Evolutionary conservation across 495 filamentous ascomycete species (phyloP), one percentile per base, ranked within the genome.

Genomic region (Stereocaulon alpinum): DNA sequence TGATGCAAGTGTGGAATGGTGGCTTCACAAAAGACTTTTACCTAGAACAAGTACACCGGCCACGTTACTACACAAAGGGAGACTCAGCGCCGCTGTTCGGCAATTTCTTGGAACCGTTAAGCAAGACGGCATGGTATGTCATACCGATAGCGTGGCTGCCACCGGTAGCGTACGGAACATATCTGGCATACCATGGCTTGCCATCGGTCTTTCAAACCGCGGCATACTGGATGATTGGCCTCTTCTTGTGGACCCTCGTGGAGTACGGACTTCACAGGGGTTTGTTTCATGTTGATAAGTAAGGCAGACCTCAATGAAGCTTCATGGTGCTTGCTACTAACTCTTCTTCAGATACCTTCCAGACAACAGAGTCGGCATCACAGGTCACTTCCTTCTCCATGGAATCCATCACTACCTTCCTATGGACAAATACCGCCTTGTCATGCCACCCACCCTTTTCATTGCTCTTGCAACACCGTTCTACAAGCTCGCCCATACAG

Each of bases 371-470:
- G 86, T 92, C n/a, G 85, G 82, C 58, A 76, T 97, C 61, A 96
- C 90, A 3, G 64, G 85, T 4, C 94, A 99, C 67, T 99, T 99
- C 75, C 72, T 95, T 32, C 86, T 99, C 41, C 94, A 99, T 66
- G 94, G 94, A 45, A 87, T 99, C 64, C 94, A 99, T 67, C 94
- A 99, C 72, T 99, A 96, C 67, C 80, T 99, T 45, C 94, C 94
- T 11, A 97, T 99, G 94, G 94, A 99, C 77, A 90, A 86, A 60
- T 87, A 94, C 60, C 83, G 94, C 43, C 85, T 99, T 20, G 94
- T 99, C 61, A 97, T 99, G 94, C 94, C 94, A 0, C 94, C 94
- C 0, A 80, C 89, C 1, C 75, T 99, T 17, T 97, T 98, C 67
- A 20, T 93, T 27, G 79, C 82, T 12, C 85, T 98, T 43, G 93